Evolutionary conservation across 495 filamentous ascomycete genomes (phyloP).

Genomic region (Hyphodiscus hymeniophilus): DNA sequence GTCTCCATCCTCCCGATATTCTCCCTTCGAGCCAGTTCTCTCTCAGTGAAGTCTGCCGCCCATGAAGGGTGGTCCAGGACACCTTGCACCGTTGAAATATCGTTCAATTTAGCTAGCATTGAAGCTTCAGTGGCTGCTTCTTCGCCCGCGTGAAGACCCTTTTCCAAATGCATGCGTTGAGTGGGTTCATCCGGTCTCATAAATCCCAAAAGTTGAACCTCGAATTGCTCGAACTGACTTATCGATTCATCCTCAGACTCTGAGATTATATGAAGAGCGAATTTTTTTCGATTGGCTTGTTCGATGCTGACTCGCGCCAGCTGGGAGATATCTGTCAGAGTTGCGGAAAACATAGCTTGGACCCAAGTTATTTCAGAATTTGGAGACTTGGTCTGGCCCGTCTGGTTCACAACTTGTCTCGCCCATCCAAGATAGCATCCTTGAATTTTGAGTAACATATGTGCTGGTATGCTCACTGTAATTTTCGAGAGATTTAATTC

Average conservation of each 20-base stretch:
- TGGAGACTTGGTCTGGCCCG: conserved; percentile 15
- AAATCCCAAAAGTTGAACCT: conserved; percentile 49
- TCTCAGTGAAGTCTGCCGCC: conserved; percentile 30
- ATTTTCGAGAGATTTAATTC: no score
- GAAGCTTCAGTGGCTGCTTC: conserved; percentile 29
- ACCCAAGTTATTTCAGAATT: conserved; percentile 36
- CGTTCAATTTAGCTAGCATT: conserved; percentile 35
- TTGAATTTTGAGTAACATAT: conserved; percentile 38
- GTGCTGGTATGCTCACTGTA: conserved; percentile 18
- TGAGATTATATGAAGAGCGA: conserved; percentile 36
- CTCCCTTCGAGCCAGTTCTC: conserved; percentile 21
- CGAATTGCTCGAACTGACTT: conserved; percentile 29
- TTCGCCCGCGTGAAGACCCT: conserved; percentile 26
- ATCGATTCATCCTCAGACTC: conserved; percentile 32
- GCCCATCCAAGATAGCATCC: conserved; percentile 61
- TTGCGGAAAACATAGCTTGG: conserved; percentile 44
- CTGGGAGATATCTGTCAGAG: conserved; percentile 28
- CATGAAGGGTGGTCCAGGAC: conserved; percentile 48
- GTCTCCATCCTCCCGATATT: conserved; percentile 17
- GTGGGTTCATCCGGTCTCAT: conserved; percentile 27
- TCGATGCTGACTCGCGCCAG: conserved; percentile 30
- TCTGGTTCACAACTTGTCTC: conserved; percentile 17
- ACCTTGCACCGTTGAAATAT: conserved; percentile 38
- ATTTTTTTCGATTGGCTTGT: conserved; percentile 25
- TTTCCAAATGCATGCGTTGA: conserved; percentile 12